A percentile compares a stretch with the other conserved stretches of the same genome.
Conservation (phyloP, 768 basidiomycete genomes). For the Sistotremastrum niveocremeum region DNA sequence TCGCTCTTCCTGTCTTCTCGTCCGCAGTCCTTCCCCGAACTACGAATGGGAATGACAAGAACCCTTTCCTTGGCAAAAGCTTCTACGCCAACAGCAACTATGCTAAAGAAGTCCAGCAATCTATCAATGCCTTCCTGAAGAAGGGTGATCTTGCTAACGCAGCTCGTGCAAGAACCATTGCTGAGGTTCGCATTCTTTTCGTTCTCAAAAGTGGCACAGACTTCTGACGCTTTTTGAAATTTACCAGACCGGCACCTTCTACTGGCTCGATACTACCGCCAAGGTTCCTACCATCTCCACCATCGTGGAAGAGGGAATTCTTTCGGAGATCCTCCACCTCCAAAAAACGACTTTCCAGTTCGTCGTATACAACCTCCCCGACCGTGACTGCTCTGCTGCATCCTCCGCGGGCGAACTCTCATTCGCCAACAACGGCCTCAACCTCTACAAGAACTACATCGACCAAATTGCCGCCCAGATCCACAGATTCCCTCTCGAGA, state of each 20-base stretch:
- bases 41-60: too few species aligned
- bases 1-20: too few species aligned
- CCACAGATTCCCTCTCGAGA: constrained; percentile 5
- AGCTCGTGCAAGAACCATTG: too few species aligned
- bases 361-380: constrained; percentile 17
- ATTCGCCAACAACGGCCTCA: constrained; percentile 8
- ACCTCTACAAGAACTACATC: constrained; percentile 14
- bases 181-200: too few species aligned
- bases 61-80: too few species aligned
- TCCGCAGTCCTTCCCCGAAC: too few species aligned
- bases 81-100: too few species aligned
- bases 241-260: neutral
- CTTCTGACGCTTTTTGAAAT: too few species aligned
- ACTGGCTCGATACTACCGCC: neutral
- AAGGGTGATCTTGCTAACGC: too few species aligned
- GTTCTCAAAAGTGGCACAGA: too few species aligned
- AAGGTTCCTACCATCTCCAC: constrained; percentile 6
- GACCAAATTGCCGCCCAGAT: constrained; percentile 12
- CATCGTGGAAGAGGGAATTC: constrained; percentile 9
- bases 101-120: too few species aligned
- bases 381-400: constrained; percentile 14
- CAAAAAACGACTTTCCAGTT: constrained; percentile 12
- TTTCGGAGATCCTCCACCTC: constrained; percentile 2
- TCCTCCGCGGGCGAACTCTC: constrained; percentile 13
- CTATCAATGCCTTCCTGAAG: too few species aligned